Conservation (phyloP, 257 asterid genomes). For the Knoxia roxburghii region DNA sequence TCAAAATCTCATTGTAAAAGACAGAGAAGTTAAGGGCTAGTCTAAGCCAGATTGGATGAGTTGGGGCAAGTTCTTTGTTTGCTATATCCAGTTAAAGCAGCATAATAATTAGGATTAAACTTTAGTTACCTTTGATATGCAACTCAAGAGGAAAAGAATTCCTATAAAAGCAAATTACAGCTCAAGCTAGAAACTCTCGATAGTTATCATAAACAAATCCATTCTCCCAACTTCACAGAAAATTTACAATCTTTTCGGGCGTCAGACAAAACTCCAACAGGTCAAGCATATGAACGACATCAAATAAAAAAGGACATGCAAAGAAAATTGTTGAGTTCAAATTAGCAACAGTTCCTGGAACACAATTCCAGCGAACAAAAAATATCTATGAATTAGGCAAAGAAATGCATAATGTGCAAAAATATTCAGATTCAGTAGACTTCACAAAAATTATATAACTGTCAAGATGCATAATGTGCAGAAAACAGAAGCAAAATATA, state of each 20-base stretch:
- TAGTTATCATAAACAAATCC: not conserved
- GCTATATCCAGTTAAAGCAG: constrained; percentile 60
- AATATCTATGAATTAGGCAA: too few relatives aligned
- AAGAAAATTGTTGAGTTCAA: not conserved
- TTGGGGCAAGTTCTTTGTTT: constrained; percentile 72
- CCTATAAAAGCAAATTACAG: not conserved
- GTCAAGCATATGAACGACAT: not conserved
- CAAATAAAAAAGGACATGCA: not conserved
- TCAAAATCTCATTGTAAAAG: constrained; percentile 78
- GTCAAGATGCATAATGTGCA: too few relatives aligned
- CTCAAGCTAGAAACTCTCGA: not conserved
- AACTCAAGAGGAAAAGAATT: not conserved
- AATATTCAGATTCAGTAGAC: too few relatives aligned
- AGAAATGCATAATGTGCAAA: too few relatives aligned
- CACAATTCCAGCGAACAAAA: too few relatives aligned
- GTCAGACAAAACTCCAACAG: not conserved
- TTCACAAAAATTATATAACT: too few relatives aligned
- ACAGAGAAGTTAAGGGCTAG: constrained; percentile 86
- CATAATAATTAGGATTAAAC: constrained; percentile 1
- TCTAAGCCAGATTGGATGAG: constrained; percentile 85
- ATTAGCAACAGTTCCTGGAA: not conserved
- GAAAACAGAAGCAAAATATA: too few relatives aligned
- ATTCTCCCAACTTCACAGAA: not conserved
- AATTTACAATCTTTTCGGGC: not conserved
- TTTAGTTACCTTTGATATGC: not conserved